Evolutionary conservation across 2,329 filamentous ascomycete genomes (phyloP), one percentile per base, ranked within the genome.

Genomic region (Leptographium wingfieldii): DNA sequence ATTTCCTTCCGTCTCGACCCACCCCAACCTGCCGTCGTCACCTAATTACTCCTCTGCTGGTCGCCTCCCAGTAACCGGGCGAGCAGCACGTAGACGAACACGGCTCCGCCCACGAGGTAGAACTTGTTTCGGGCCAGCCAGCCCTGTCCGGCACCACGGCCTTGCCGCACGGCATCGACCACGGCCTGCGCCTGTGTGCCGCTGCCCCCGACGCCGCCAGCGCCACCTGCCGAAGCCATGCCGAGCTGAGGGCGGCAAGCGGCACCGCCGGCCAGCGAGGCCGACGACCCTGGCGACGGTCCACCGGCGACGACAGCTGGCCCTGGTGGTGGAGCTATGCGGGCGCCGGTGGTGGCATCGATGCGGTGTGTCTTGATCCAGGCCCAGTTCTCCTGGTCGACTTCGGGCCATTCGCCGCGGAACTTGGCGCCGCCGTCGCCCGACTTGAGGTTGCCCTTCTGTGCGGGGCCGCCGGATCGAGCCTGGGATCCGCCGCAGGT

Each of bases 371-470:
- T 84, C 69, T 84, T 84, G 79, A 99, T 95, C 90, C 90, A 96
- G 68, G 84, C 84, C 85, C 87, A 89, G 70, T 99, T 99, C 76
- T 94, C 89, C 64, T 81, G 77, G 69, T 99, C 91, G 27, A 95
- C 69, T 55, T 96, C 92, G 19, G 90, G 84, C 90, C 92, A 99
- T 74, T 97, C 90, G 12, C 82, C 77, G 60, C 85, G 82, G 72
- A 99, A 99, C 74, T 95, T 95, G 67, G 86, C 83, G 3, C 94
- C 94, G 14, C 92, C 92, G 69, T 99, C 94, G 27, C 94, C 94
- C 3, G 88, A 88, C 73, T 92, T 95, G 68, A 96, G 85, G 63
- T 95, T 90, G 11, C 89, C 90, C 70, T 86, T 90, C 60, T 76
- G 75, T 1, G 76, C 75, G 3, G 75, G 71, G 60, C 78, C 70